Conservation (phyloP, 495 filamentous ascomycete species). For the Neurospora tetraspora region DNA sequence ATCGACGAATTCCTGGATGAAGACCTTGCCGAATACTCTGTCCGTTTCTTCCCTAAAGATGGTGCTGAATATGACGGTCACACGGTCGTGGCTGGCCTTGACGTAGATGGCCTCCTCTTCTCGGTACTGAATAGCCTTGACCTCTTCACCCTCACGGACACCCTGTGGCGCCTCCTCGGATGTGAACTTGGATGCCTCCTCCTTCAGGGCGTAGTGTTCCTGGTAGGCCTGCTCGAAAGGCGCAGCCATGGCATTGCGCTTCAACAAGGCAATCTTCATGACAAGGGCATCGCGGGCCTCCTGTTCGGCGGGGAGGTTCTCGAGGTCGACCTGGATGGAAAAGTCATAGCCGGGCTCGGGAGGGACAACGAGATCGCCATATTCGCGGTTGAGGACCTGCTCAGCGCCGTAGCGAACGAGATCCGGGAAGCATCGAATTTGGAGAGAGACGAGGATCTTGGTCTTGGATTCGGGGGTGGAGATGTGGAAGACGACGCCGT, state of each 20-base stretch:
- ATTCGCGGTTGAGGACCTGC: slow-evolving; percentile 83
- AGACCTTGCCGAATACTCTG: slow-evolving; percentile 92
- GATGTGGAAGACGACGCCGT: slow-evolving; percentile 94
- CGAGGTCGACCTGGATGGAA: slow-evolving; percentile 78
- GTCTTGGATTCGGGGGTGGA: slow-evolving; percentile 89
- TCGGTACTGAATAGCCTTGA: slow-evolving; percentile 94
- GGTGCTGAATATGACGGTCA: slow-evolving; percentile 98
- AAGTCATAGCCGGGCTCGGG: slow-evolving; percentile 93
- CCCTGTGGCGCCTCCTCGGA: slow-evolving; percentile 87
- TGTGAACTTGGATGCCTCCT: slow-evolving; percentile 82
- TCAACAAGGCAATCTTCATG: slow-evolving; percentile 74
- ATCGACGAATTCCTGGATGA: slow-evolving; percentile 91
- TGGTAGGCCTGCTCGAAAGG: slow-evolving; percentile 95
- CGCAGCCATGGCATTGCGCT: slow-evolving; percentile 96
- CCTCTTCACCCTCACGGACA: slow-evolving; percentile 75
- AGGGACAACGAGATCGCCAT: slow-evolving; percentile 78
- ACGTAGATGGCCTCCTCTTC: slow-evolving; percentile 99
- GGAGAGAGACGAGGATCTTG: slow-evolving; percentile 84
- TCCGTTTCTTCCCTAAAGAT: slow-evolving; percentile 97
- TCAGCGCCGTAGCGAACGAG: slow-evolving; percentile 87
- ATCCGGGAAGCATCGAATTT: slow-evolving; percentile 89
- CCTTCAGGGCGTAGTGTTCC: slow-evolving; percentile 74
- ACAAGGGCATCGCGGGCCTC: slow-evolving; percentile 78
- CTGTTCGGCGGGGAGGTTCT: slow-evolving; percentile 69
- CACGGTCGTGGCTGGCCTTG: slow-evolving; percentile 91